Base-by-base conservation (phyloP, 1,284 basidiomycete genomes). In the Cutaneotrichosporon cavernicola region DNA sequence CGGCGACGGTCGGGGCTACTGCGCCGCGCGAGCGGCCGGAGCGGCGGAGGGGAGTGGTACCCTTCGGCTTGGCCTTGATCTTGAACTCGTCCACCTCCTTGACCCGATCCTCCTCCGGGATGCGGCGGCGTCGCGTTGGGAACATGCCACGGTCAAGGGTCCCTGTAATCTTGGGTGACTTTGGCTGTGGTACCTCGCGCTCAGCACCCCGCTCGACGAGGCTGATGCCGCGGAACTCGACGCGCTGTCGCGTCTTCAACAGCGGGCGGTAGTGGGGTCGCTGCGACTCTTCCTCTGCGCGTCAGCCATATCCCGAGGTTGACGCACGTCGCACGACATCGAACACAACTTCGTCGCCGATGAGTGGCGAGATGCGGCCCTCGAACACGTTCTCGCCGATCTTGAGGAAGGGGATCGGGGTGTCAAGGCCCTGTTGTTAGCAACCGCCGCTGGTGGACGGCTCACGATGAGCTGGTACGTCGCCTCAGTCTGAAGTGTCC, bases 311-410 rank as follows among this genome's bases (percentile, higher is more conserved):
- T n/a, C 40, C 58, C 11, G n/a, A 18, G 36, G 4, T 0, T 16
- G 36, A 71, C 76, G 51, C 62, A 78, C 78, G 69, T 56, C 78
- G 58, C 22, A 73, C 69, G 2, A 73, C 69, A 22, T 73, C 74
- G 34, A 78, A 69, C 34, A 80, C 70, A 21, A 81, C 73, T 56
- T 81, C 79, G 58, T 73, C 72, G 2, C 78, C 79, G 57, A 80
- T 77, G n/a, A 79, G 50, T 13, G 74, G 71, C 5, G 74, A 67
- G 9, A 72, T 57, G 22, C 73, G 63, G 10, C 79, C 79, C 56
- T 77, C 72, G 62, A 76, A 79, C 43, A 79, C 63, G 56, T 76
- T 74, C 63, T 79, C 76, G 14, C 76, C 77, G 26, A 81, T 60
- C 62, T 78, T 78, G 51, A 81, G 66, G 57, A 78, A 80, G 8